phyloP scores from a whole-genome alignment of 163 green algal genomes.

The Scenedesmus sp. region DNA sequence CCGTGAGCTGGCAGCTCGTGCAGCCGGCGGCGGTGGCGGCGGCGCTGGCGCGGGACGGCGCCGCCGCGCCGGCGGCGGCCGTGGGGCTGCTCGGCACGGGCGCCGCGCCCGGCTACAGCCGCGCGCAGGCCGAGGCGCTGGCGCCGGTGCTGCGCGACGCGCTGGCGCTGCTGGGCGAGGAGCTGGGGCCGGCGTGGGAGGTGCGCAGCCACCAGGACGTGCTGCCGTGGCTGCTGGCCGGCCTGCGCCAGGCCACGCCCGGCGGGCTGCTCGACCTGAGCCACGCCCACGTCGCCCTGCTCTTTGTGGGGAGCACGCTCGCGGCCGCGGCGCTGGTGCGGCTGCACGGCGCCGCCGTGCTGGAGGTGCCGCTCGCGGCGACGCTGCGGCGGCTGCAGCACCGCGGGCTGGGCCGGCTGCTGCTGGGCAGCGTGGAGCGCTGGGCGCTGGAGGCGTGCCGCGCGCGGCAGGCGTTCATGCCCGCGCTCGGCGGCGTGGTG shows the following conservation, averaged over 20 bases:
- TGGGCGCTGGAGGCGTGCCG: conserved; percentile 9
- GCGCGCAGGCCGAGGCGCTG: conserved; percentile 6
- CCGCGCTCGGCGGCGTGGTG: neutral
- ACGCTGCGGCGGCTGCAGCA: conserved; percentile 31
- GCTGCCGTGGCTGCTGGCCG: conserved; percentile 13
- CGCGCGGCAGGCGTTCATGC: conserved; percentile 24
- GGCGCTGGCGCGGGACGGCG: conserved; percentile 5
- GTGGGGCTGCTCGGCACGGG: conserved; percentile 8
- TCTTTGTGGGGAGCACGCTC: conserved; percentile 31
- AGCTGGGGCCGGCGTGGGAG: conserved; percentile 31
- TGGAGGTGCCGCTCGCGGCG: conserved; percentile 21
- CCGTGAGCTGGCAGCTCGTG: conserved; percentile 41
- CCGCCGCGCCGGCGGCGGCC: too few relatives aligned
- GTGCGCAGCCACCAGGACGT: conserved; percentile 10
- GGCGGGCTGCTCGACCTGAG: conserved; percentile 27
- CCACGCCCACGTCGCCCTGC: conserved; percentile 16
- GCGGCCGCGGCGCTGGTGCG: conserved; percentile 20
- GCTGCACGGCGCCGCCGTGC: neutral
- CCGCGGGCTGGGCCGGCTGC: conserved; percentile 12
- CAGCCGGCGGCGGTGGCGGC: conserved; percentile 35
- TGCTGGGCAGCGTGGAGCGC: conserved; percentile 12
- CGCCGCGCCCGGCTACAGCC: conserved; percentile 16
- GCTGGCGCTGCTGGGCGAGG: conserved; percentile 4
- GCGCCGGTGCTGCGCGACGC: conserved; percentile 26
- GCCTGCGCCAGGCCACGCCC: conserved; percentile 2